Percentiles rank a stretch among this genome's conserved stretches.
Conservation (phyloP, 495 filamentous ascomycete genomes). For the Tuber melanosporum region DNA sequence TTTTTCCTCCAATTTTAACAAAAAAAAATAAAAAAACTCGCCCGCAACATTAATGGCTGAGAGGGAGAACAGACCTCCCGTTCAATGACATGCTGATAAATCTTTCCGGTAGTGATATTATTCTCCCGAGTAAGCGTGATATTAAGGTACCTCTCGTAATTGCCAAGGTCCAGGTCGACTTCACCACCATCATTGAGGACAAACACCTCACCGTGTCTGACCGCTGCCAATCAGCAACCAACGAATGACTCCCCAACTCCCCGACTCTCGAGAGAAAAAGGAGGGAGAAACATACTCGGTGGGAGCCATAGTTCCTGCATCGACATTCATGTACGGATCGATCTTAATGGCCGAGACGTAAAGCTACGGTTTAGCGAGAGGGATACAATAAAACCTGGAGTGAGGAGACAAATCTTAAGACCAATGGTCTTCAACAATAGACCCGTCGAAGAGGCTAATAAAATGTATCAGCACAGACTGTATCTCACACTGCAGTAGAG, state of each 20-base stretch:
- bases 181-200: constrained; percentile 73
- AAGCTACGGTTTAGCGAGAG: constrained; percentile 30
- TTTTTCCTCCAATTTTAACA: not conserved
- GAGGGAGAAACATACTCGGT: constrained; percentile 55
- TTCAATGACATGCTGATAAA: constrained; percentile 81
- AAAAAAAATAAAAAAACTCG: not conserved
- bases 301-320: constrained; percentile 77
- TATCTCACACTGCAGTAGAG: constrained; percentile 23
- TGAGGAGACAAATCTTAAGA: constrained; percentile 52
- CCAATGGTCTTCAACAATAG: constrained; percentile 79
- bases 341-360: constrained; percentile 65
- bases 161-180: constrained; percentile 87
- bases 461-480: constrained; percentile 33
- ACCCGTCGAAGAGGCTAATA: constrained; percentile 59
- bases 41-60: not conserved
- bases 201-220: constrained; percentile 66
- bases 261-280: constrained; percentile 47
- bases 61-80: constrained; percentile 39
- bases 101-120: constrained; percentile 95
- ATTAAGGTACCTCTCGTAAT: constrained; percentile 82
- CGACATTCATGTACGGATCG: constrained; percentile 78
- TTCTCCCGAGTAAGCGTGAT: constrained; percentile 68
- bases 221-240: constrained; percentile 21
- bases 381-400: constrained; percentile 5
- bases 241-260: constrained; percentile 7